Evolutionary conservation across 2,329 filamentous ascomycete genomes (phyloP), one percentile per base, ranked within the genome.

Genomic region (Hypocreales sp.): DNA sequence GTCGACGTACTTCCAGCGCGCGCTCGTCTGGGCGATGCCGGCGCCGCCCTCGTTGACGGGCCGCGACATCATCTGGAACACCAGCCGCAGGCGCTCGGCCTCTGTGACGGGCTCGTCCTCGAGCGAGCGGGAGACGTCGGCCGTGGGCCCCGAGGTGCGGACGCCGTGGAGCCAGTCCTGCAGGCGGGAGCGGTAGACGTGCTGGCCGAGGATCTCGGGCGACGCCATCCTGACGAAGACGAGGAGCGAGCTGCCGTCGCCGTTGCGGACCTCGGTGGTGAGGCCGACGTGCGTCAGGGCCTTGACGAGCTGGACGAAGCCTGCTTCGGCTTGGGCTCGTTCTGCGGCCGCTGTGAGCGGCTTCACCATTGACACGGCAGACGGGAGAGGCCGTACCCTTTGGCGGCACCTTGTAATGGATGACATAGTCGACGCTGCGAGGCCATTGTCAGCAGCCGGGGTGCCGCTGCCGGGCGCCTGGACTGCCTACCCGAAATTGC

Each of bases 121-220:
- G 28, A 92, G 67, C 10, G 75, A 68, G 32, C 71, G 61, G 25
- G 67, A 57, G 12, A 82, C 71, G 38, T 92, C 74, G 44, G 73
- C 76, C 30, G 73, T 67, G 0, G 87, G 87, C 20, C 83, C 74
- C 13, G 72, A 68, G 26, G 79, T 67, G 35, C 83, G 76, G 29
- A 94, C 78, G 28, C 86, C 84, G 47, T 90, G 79, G 19, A 95
- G 71, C 83, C 86, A 98, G 55, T 95, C 90, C 47, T 84, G 80
- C 12, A 94, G 75, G 37, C 90, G 73, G 30, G 80, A 81, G 37
- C 83, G 72, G 52, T 93, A 92, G 26, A 93, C 69, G 43, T 92
- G 81, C 37, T 75, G 72, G 33, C 69, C 70, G 33, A 98, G 64
- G 36, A 84, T 71, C 40, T 73, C 64, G 35, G 78, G 65, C 14